phyloP scores from a whole-genome alignment of 176 grass and related monocot genomes.

The Coix lacrymajobi region DNA sequence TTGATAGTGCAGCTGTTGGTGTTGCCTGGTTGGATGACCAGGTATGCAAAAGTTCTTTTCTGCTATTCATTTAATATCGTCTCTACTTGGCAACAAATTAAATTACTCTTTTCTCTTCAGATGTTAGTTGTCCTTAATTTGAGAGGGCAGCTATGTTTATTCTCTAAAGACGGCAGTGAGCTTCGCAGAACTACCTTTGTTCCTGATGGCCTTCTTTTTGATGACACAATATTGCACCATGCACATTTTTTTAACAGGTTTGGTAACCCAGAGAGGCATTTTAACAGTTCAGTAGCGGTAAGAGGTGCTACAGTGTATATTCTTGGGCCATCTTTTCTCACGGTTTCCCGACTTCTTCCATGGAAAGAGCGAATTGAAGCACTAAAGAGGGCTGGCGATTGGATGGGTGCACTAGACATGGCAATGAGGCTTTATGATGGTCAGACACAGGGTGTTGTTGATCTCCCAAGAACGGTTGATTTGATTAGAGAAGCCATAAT shows the following conservation, averaged over 20 bases:
- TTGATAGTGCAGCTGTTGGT: constrained; percentile 81
- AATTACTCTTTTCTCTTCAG: constrained; percentile 38
- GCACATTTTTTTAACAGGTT: constrained; percentile 85
- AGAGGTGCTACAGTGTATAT: constrained; percentile 97
- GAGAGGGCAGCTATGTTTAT: constrained; percentile 93
- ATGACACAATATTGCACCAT: constrained; percentile 88
- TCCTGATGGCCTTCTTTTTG: constrained; percentile 74
- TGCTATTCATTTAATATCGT: constrained; percentile 6
- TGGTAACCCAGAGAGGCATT: constrained; percentile 93
- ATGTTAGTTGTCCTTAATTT: constrained; percentile 91
- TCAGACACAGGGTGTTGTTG: constrained; percentile 90
- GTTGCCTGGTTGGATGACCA: constrained; percentile 96
- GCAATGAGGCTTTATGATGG: constrained; percentile 98
- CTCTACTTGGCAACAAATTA: constrained; percentile 11
- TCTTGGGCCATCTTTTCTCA: constrained; percentile 87
- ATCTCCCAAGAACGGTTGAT: constrained; percentile 87
- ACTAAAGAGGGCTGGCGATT: constrained; percentile 94
- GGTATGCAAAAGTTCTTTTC: constrained; percentile 42
- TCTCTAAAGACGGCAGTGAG: constrained; percentile 88
- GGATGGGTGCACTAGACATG: constrained; percentile 99
- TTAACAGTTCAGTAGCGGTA: constrained; percentile 86
- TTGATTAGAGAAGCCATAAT: constrained; percentile 93
- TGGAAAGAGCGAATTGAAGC: constrained; percentile 97
- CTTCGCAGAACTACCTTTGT: constrained; percentile 78
- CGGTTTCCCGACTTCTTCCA: constrained; percentile 92